Conservation (phyloP, 1,284 basidiomycete genomes). For the Albatrellus sp. region DNA sequence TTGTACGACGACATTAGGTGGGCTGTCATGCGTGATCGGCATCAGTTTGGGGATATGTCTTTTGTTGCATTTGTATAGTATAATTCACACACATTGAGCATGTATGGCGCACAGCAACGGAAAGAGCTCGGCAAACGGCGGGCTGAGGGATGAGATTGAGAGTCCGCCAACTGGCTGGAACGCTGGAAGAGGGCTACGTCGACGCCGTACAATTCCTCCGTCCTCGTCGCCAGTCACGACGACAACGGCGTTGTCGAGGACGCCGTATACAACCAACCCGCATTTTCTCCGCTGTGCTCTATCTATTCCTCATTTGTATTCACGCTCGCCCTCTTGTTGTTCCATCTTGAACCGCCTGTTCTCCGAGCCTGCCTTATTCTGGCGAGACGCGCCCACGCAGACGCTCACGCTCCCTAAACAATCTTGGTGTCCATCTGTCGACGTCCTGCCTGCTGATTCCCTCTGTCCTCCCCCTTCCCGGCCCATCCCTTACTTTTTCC, state of each 20-base stretch:
- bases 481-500: neutral
- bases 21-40: neutral
- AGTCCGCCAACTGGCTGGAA: neutral
- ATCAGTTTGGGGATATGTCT: too few species aligned
- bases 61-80: too few species aligned
- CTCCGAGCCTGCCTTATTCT: constrained; percentile 3
- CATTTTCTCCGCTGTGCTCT: neutral
- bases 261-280: too few species aligned
- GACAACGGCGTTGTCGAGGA: too few species aligned
- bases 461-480: constrained; percentile 3
- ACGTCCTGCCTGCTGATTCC: constrained; percentile 2
- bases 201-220: neutral
- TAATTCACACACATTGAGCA: neutral
- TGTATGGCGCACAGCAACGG: neutral
- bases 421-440: constrained; percentile 7
- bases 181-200: neutral
- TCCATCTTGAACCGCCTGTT: neutral
- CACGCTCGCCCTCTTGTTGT: neutral
- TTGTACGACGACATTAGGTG: constrained; percentile 55
- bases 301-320: neutral
- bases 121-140: neutral
- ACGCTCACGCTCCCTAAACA: constrained; percentile 7
- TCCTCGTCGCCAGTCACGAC: constrained; percentile 1
- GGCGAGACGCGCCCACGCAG: constrained; percentile 6
- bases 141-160: constrained; percentile 4